These are phyloP conservation scores for Tylopilus sp. DNA, from an alignment of 768 basidiomycete species.

Conservation along the genomic window DNA sequence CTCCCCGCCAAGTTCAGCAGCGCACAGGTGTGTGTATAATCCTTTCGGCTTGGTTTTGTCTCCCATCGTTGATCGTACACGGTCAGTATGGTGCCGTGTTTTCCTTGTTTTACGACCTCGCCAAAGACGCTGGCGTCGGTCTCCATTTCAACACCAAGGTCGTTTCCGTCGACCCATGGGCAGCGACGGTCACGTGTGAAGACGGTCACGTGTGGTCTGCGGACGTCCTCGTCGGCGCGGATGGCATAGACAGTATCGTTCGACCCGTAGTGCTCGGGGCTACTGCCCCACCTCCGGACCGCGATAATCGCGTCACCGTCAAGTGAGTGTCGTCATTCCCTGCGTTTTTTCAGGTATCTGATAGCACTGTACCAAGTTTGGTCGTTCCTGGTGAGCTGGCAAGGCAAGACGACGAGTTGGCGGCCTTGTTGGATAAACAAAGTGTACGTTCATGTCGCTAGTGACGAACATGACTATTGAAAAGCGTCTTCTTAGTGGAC, in stretches of 20 bases:
- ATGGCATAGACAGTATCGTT: slow-evolving; percentile 49
- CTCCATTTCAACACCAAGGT: slow-evolving; percentile 42
- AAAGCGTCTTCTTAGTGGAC: slow-evolving; percentile 12
- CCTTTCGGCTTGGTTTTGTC: background rate
- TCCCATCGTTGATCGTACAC: background rate
- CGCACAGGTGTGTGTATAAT: slow-evolving; percentile 42
- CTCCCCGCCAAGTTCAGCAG: slow-evolving; percentile 45
- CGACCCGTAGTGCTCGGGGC: slow-evolving; percentile 31
- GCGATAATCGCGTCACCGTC: slow-evolving; percentile 14
- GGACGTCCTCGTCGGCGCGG: slow-evolving; percentile 59
- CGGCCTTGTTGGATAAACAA: slow-evolving; percentile 1
- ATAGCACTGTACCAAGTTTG: slow-evolving; percentile 6
- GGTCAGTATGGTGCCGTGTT: slow-evolving; percentile 52
- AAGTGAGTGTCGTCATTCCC: slow-evolving; percentile 4
- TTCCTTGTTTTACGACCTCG: slow-evolving; percentile 44
- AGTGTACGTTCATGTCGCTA: slow-evolving; percentile 5
- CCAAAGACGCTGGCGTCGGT: slow-evolving; percentile 42
- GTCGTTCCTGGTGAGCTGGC: slow-evolving; percentile 14
- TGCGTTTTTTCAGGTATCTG: background rate
- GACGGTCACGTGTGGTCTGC: slow-evolving; percentile 41
- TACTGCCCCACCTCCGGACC: slow-evolving; percentile 3
- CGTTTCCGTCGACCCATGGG: slow-evolving; percentile 32
- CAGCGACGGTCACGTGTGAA: slow-evolving; percentile 29
- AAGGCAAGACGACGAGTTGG: slow-evolving; percentile 19
- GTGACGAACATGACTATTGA: background rate